These are phyloP conservation scores for Lodderomyces oxycetoniae DNA, from an alignment of 1,139 yeast species.

Conservation along the genomic window DNA sequence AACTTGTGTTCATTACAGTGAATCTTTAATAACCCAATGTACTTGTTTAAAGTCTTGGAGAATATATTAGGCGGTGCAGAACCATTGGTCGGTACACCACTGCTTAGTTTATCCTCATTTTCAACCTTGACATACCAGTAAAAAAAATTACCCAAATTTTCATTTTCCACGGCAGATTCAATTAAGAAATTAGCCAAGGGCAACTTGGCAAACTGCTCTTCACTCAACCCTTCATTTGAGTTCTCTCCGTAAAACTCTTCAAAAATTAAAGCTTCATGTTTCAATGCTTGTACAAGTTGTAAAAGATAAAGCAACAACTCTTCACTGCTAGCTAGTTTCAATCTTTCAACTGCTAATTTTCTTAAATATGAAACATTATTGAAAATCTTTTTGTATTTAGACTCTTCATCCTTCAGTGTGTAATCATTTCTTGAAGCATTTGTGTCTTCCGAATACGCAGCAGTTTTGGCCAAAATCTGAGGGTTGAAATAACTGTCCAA, in stretches of 20 bases:
- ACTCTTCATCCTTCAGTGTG: constrained; percentile 20
- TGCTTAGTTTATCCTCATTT: constrained; percentile 58
- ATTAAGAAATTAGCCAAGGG: constrained; percentile 79
- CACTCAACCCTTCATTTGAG: constrained; percentile 11
- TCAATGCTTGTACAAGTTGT: constrained; percentile 89
- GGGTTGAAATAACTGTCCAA: constrained; percentile 67
- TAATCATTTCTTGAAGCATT: constrained; percentile 5
- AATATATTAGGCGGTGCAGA: constrained; percentile 19
- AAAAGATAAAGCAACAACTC: constrained; percentile 78
- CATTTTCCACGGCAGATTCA: constrained; percentile 63
- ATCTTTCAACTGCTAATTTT: constrained; percentile 81
- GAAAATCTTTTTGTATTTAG: constrained; percentile 30
- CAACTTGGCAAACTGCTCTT: constrained; percentile 27
- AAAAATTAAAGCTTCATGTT: constrained; percentile 52
- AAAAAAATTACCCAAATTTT: constrained; percentile 70
- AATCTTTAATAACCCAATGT: constrained; percentile 34
- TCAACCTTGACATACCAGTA: constrained; percentile 94
- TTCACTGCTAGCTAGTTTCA: constrained; percentile 71
- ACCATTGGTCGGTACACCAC: constrained; percentile 3
- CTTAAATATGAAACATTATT: constrained; percentile 47
- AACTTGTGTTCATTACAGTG: constrained; percentile 27
- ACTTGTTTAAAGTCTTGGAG: constrained; percentile 34
- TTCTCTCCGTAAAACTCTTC: constrained; percentile 8
- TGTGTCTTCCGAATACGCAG: constrained; percentile 5
- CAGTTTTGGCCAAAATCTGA: constrained; percentile 25